Conservation (phyloP, 1,284 basidiomycete genomes). For the Tylopilus sp. region DNA sequence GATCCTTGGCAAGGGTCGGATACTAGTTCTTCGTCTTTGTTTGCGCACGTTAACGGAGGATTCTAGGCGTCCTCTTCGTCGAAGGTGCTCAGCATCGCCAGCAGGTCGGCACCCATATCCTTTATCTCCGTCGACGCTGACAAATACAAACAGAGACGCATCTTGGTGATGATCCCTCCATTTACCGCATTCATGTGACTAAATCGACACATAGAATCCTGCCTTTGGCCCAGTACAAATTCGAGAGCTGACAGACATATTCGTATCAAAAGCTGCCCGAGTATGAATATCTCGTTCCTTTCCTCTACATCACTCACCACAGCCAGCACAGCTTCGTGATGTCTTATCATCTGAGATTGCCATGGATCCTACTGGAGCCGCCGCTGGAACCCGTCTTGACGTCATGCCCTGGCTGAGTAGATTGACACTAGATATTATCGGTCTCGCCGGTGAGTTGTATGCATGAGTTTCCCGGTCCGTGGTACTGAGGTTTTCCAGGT, state of each 20-base stretch:
- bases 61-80: constrained; percentile 20
- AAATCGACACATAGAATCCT: constrained; percentile 43
- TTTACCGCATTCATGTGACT: background rate
- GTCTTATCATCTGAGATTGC: constrained; percentile 37
- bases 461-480: background rate
- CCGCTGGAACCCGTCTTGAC: constrained; percentile 37
- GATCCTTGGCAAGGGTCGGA: constrained; percentile 32
- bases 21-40: background rate
- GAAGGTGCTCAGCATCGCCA: constrained; percentile 29
- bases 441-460: constrained; percentile 48
- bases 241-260: constrained; percentile 51
- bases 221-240: constrained; percentile 56
- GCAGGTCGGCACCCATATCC: constrained; percentile 16
- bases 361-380: constrained; percentile 18
- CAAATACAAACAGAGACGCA: constrained; percentile 19
- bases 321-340: constrained; percentile 41
- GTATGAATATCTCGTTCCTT: constrained; percentile 31
- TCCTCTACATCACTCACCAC: background rate
- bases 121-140: background rate
- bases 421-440: constrained; percentile 66
- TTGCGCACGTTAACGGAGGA: background rate
- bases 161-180: constrained; percentile 18
- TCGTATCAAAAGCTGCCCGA: constrained; percentile 49
- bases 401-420: constrained; percentile 53
- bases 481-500: constrained; percentile 32